Conservation (phyloP, 306 rosid species). For the Clitoria ternatea region DNA sequence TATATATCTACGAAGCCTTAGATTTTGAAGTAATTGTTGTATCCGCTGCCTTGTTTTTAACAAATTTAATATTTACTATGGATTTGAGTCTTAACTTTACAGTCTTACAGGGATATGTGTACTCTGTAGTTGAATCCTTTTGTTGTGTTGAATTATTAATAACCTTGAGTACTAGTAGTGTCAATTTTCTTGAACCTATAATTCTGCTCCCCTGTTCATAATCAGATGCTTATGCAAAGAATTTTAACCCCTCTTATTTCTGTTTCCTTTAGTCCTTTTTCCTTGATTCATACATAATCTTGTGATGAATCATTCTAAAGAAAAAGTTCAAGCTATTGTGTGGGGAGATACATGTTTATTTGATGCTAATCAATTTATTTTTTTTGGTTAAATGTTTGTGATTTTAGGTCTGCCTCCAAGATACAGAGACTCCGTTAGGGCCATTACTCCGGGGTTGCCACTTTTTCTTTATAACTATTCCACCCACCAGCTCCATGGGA, state of each 20-base stretch:
- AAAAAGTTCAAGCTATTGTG: not conserved
- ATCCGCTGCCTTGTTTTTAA: not conserved
- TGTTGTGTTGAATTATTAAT: slow-evolving; percentile 2
- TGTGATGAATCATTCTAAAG: not conserved
- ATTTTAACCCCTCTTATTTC: not conserved
- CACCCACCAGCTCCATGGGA: slow-evolving; percentile 98
- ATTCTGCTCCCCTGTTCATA: no score
- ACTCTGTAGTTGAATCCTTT: not conserved
- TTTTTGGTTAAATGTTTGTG: not conserved
- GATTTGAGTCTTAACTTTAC: not conserved
- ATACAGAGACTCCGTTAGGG: slow-evolving; percentile 90
- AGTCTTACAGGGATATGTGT: not conserved
- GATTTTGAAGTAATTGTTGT: not conserved
- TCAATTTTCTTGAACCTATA: no score
- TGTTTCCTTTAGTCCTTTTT: not conserved
- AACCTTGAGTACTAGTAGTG: not conserved
- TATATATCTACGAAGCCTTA: not conserved
- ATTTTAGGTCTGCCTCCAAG: slow-evolving; percentile 88
- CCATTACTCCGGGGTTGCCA: slow-evolving; percentile 95
- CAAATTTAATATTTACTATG: not conserved
- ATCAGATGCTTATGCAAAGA: not conserved
- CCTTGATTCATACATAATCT: not conserved
- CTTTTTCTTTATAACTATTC: slow-evolving; percentile 98
- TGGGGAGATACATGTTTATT: not conserved
- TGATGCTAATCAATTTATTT: not conserved